Conservation (phyloP, 2,329 filamentous ascomycete genomes). For the Colletotrichum horii region DNA sequence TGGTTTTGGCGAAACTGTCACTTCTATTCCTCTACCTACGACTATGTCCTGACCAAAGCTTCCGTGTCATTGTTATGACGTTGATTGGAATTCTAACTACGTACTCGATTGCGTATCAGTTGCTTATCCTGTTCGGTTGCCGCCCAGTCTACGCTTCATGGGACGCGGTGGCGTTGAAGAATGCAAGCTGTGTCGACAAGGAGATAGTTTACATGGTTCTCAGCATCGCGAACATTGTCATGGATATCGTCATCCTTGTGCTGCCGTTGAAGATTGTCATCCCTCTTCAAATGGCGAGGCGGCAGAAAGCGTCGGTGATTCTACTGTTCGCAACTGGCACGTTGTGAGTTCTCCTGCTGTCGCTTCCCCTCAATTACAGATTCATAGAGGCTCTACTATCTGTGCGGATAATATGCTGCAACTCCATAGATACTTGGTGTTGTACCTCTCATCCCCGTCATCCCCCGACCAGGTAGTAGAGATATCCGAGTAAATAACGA, state of each 20-base stretch:
- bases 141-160: slow-evolving; percentile 6
- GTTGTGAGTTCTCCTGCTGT: neutral
- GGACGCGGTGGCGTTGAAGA: neutral
- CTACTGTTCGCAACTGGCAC: neutral
- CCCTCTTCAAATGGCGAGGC: neutral
- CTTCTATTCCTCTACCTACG: slow-evolving; percentile 8
- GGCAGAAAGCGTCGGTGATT: slow-evolving; percentile 1
- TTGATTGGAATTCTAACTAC: slow-evolving; percentile 32
- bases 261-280: neutral
- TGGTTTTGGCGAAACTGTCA: slow-evolving; percentile 26
- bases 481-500: neutral
- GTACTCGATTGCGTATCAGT: slow-evolving; percentile 31
- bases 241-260: neutral
- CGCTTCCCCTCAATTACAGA: neutral
- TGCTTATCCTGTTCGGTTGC: slow-evolving; percentile 26
- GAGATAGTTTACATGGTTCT: neutral
- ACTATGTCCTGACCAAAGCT: slow-evolving; percentile 26
- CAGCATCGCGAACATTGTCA: neutral
- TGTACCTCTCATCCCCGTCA: neutral
- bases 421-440: too few species aligned
- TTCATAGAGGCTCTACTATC: neutral
- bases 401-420: too few species aligned
- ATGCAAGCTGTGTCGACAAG: neutral
- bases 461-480: neutral
- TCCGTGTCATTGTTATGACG: slow-evolving; percentile 31